Percentiles rank a stretch among this genome's conserved stretches.
phyloP scores from a whole-genome alignment of 2,329 filamentous ascomycete species.

The Arthroderma sp. region DNA sequence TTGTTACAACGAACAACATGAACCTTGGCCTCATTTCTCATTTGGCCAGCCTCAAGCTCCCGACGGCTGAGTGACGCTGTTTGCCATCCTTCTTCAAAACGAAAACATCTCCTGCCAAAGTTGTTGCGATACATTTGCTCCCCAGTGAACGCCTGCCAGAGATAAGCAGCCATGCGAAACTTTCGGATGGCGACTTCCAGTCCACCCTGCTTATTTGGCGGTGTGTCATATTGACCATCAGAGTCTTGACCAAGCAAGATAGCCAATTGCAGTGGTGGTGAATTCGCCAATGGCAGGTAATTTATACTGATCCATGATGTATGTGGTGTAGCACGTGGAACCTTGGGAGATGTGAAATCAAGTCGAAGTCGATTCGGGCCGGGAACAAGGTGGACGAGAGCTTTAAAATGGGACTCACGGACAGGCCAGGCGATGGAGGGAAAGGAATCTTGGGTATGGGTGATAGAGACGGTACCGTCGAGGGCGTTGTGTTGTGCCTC shows the following conservation, averaged over 20 bases:
- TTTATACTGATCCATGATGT: conserved; percentile 70
- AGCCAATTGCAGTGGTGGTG: conserved; percentile 77
- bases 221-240: conserved; percentile 68
- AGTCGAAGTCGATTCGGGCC: conserved; percentile 80
- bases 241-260: conserved; percentile 84
- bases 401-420: conserved; percentile 80
- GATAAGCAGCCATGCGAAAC: conserved; percentile 85
- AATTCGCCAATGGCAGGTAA: conserved; percentile 65
- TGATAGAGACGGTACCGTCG: conserved; percentile 68
- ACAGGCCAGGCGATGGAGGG: conserved; percentile 79
- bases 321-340: conserved; percentile 57
- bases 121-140: conserved; percentile 92
- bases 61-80: conserved; percentile 64
- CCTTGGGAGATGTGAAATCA: conserved; percentile 74
- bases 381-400: conserved; percentile 75
- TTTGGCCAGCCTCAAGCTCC: conserved; percentile 56
- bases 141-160: conserved; percentile 94
- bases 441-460: conserved; percentile 72
- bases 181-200: conserved; percentile 73
- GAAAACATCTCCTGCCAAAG: conserved; percentile 71
- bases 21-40: conserved; percentile 82
- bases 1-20: conserved; percentile 73
- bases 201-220: conserved; percentile 64
- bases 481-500: conserved; percentile 51
- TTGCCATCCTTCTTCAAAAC: conserved; percentile 93